Evolutionary conservation across 345 rosid genomes (phyloP).

Genomic region (Populus euphratica): DNA sequence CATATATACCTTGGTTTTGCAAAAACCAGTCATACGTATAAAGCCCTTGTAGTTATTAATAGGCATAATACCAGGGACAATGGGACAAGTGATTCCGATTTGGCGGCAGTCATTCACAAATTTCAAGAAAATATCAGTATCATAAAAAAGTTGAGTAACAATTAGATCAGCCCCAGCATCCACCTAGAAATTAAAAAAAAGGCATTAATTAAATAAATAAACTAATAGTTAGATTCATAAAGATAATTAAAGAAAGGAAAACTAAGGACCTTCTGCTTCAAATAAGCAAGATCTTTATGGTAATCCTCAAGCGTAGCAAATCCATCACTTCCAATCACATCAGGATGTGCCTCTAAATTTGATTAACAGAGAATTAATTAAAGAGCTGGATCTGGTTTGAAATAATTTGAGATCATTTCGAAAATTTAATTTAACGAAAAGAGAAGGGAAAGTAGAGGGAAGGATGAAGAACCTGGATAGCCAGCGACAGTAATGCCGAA

Average conservation of each 20-base stretch:
- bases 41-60: constrained; percentile 92
- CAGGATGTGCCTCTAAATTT: constrained; percentile 85
- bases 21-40: constrained; percentile 90
- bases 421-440: neutral
- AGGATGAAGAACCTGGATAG: constrained; percentile 63
- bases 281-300: constrained; percentile 75
- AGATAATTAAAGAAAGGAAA: neutral
- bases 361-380: neutral
- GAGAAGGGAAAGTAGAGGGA: neutral
- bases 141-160: constrained; percentile 81
- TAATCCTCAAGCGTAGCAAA: constrained; percentile 67
- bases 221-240: too few relatives aligned
- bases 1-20: constrained; percentile 74
- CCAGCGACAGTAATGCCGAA: constrained; percentile 99
- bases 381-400: neutral
- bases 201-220: constrained; percentile 1
- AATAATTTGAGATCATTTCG: neutral
- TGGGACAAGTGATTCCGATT: constrained; percentile 80
- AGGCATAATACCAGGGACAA: constrained; percentile 98
- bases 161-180: constrained; percentile 98
- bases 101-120: constrained; percentile 91
- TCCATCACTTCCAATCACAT: constrained; percentile 67
- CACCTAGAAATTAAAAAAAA: constrained; percentile 39
- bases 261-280: constrained; percentile 71
- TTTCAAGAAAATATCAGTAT: constrained; percentile 85